Evolutionary conservation across 2,329 filamentous ascomycete genomes (phyloP).

Genomic region (Aureobasidium musti): DNA sequence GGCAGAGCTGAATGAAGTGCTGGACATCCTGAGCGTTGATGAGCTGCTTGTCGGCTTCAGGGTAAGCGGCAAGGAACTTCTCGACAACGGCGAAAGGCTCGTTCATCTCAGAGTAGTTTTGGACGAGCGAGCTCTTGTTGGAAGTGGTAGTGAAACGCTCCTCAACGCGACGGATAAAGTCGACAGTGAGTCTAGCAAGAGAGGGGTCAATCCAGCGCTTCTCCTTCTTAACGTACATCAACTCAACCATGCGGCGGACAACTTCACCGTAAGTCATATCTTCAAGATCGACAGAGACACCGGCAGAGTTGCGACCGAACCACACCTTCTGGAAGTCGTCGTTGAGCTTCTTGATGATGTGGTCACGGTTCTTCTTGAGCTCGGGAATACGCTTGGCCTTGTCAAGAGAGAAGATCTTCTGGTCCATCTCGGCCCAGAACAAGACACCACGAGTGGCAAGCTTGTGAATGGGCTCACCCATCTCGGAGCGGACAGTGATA

Average conservation of each 20-base stretch:
- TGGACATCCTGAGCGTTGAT: slow-evolving; percentile 99
- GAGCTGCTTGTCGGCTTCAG: slow-evolving; percentile 83
- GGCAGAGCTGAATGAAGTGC: slow-evolving; percentile 91
- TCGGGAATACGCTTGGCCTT: slow-evolving; percentile 90
- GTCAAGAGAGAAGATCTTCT: slow-evolving; percentile 95
- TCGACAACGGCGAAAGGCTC: slow-evolving; percentile 78
- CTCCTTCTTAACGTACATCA: slow-evolving; percentile 91
- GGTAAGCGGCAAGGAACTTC: slow-evolving; percentile 77
- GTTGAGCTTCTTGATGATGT: slow-evolving; percentile 95
- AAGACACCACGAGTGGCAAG: slow-evolving; percentile 91
- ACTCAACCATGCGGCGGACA: slow-evolving; percentile 79
- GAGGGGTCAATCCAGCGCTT: slow-evolving; percentile 88
- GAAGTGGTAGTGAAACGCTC: slow-evolving; percentile 82
- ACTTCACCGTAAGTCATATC: slow-evolving; percentile 96
- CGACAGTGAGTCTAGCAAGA: slow-evolving; percentile 78
- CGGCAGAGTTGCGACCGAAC: slow-evolving; percentile 83
- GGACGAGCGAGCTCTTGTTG: slow-evolving; percentile 77
- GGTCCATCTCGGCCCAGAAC: slow-evolving; percentile 99
- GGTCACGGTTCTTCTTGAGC: slow-evolving; percentile 81
- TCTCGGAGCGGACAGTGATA: slow-evolving; percentile 95
- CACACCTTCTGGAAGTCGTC: slow-evolving; percentile 96
- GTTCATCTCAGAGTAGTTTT: slow-evolving; percentile 85
- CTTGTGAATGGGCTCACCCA: slow-evolving; percentile 99
- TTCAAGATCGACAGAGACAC: slow-evolving; percentile 81
- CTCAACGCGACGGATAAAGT: slow-evolving; percentile 95